Evolutionary conservation across 2,329 filamentous ascomycete species (phyloP), one percentile per base, ranked within the genome.

Genomic region (Aspergillus sp.): DNA sequence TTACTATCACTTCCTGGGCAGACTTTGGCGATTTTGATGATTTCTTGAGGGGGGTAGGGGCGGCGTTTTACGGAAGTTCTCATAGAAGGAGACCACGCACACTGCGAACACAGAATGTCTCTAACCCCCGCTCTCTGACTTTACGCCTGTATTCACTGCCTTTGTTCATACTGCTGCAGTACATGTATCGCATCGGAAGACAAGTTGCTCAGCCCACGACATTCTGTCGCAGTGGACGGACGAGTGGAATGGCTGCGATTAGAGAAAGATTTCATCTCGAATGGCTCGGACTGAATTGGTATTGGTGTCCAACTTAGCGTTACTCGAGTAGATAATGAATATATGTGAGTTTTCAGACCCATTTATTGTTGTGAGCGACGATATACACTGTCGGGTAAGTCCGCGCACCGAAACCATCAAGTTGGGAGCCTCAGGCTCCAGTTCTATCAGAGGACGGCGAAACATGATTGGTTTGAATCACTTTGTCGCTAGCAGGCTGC

Each of bases 81-180:
- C 64, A 74, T 75, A 74, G 73, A 75, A 63, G 72, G 61, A 61
- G 59, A 72, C 70, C 66, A 64, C 48, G 57, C 59, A 61, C 34
- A 53, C 45, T 56, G 54, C 57, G 61, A 48, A 59, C 49, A 25
- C 58, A 60, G 60, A 61, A 49, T 64, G 57, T 59, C 58, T 58
- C 48, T 46, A 70, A 64, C 67, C 60, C 68, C 67, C 65, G 64
- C 61, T 60, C 62, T 59, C 47, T 53, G 52, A 54, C 55, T 49
- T 63, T 55, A 56, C 43, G 38, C 56, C 46, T 62, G 54, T 60
- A 43, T 59, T 54, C 25, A 48, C 50, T 61, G 46, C 43, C 49
- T 52, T 45, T 59, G 59, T 28, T 38, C 30, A 25, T 50, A 51
- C 54, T 54, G 50, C 59, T 34, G 59, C 59, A 47, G 54, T 47